Conservation (phyloP, 257 asterid genomes). For the Solanum gandarillasii region DNA sequence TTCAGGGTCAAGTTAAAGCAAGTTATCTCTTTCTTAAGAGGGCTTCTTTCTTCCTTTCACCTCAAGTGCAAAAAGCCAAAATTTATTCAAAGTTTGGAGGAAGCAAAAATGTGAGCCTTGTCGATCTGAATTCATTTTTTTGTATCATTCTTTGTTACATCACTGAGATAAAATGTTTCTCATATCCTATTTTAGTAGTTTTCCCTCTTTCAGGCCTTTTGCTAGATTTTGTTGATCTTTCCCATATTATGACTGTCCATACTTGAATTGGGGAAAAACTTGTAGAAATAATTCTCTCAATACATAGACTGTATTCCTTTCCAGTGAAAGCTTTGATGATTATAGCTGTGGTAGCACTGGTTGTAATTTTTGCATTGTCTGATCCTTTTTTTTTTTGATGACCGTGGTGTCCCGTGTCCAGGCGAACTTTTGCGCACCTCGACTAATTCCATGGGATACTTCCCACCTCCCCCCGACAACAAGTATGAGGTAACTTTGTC, state of each 20-base stretch:
- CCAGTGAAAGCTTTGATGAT: background rate
- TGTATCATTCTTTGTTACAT: background rate
- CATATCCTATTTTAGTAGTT: background rate
- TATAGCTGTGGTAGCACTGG: background rate
- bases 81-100: conserved; percentile 68
- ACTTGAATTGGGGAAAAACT: background rate
- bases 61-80: conserved; percentile 82
- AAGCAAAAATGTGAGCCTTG: conserved; percentile 77
- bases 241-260: background rate
- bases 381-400: background rate
- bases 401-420: background rate
- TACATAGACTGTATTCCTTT: background rate
- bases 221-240: background rate
- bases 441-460: background rate
- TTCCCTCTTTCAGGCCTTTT: background rate
- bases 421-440: background rate
- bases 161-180: background rate
- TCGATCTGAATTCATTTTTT: background rate
- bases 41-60: conserved; percentile 79
- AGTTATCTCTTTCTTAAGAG: conserved; percentile 73
- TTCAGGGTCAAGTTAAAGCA: conserved; percentile 74
- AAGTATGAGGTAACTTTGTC: background rate
- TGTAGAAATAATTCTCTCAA: background rate
- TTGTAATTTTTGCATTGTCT: background rate
- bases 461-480: background rate